Conservation (phyloP, 495 filamentous ascomycete species). For the Friedmanniomyces endolithicus region DNA sequence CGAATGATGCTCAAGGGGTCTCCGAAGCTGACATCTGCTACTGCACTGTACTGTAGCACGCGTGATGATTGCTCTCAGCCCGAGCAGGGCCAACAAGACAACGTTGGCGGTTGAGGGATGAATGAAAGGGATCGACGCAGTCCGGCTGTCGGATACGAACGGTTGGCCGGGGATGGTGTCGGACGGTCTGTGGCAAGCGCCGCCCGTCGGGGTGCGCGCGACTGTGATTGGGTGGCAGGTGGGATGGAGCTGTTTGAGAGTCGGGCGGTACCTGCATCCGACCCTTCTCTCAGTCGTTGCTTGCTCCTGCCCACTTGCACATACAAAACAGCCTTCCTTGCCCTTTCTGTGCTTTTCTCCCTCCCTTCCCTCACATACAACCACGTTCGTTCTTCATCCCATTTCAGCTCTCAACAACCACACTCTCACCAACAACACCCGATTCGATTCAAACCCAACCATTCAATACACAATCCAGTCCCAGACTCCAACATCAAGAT, state of each 20-base stretch:
- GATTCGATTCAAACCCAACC: conserved; percentile 17
- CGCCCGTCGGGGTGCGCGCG: background rate
- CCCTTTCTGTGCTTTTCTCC: conserved; percentile 1
- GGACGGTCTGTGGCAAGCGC: background rate
- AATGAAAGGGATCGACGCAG: background rate
- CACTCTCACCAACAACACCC: conserved; percentile 22
- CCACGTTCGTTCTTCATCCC: conserved; percentile 13
- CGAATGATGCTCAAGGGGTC: too few relatives aligned
- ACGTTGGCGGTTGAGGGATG: background rate
- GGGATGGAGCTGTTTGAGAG: background rate
- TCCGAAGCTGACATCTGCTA: too few relatives aligned
- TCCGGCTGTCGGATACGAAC: background rate
- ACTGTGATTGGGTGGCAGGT: background rate
- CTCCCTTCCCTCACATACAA: background rate
- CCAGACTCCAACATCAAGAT: conserved; percentile 74
- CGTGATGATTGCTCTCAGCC: too few relatives aligned
- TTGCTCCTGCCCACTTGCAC: background rate
- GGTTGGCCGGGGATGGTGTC: background rate
- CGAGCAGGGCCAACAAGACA: too few relatives aligned
- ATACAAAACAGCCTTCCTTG: background rate
- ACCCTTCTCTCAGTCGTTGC: background rate
- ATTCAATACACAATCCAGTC: conserved; percentile 3
- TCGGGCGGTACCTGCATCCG: background rate
- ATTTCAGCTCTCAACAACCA: conserved; percentile 28
- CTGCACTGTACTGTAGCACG: too few relatives aligned